phyloP scores from a whole-genome alignment of 176 grass and related monocot genomes.

The Ananas comosus region DNA sequence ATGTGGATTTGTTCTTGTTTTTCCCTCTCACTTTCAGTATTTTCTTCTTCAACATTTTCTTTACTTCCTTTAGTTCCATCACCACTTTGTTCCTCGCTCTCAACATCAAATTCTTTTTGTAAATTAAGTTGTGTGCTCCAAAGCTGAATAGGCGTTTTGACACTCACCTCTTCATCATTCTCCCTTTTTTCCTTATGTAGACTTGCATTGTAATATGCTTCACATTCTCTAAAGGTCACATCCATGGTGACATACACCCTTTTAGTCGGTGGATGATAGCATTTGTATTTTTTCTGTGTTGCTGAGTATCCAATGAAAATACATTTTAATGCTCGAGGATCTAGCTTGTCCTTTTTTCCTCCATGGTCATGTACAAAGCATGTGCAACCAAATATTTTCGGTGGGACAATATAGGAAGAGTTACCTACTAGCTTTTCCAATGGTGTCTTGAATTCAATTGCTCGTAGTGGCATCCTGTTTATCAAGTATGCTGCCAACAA shows the following conservation, averaged over 20 bases:
- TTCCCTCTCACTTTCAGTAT: no score
- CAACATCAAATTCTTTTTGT: no score
- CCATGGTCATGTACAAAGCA: constrained; percentile 2
- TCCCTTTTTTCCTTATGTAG: background rate
- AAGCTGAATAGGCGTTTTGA: no score
- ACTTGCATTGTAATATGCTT: background rate
- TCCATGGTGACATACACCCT: background rate
- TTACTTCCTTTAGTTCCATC: no score
- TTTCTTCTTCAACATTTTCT: no score
- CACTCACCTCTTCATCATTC: background rate
- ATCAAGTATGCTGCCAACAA: background rate
- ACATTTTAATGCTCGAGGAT: background rate
- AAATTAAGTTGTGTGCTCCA: no score
- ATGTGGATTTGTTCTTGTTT: no score
- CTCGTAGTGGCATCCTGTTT: background rate
- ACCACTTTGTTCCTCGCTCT: no score
- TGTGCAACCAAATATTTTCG: background rate
- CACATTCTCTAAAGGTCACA: background rate
- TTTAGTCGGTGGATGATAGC: background rate
- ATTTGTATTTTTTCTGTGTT: background rate
- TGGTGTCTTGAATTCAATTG: background rate
- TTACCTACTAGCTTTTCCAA: background rate
- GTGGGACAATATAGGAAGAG: background rate
- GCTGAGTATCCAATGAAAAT: constrained; percentile 6
- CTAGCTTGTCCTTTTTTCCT: background rate